Evolutionary conservation across 2,329 filamentous ascomycete genomes (phyloP), one percentile per base, ranked within the genome.

Genomic region (Aspergillus sp.): DNA sequence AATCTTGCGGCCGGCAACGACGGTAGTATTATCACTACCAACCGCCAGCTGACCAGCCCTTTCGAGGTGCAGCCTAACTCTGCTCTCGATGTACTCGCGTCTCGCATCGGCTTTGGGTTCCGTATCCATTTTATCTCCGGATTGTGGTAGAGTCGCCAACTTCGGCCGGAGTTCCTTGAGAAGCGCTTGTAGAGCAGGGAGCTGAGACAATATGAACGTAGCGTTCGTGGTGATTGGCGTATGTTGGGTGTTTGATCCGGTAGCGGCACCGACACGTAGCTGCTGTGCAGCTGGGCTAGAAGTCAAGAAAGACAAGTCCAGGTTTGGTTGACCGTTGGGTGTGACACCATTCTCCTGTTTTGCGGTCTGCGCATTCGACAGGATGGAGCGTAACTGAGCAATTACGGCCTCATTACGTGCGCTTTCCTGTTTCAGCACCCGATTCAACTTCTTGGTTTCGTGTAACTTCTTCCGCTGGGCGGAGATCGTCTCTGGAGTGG

Each of bases 41-140:
- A 74, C 68, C 6, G 72, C 68, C 52, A 78, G 61, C 59, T 78
- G 76, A 7, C 78, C 78, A 45, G 75, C 70, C 23, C 79, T 73
- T 78, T 96, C 91, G 43, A 97, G 79, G 72, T 96, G 91, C 61
- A 90, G 84, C 66, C 87, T 82, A 54, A 91, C 91, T 70, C 92
- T 88, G 57, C 85, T 84, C 77, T 97, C 93, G 52, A 98, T 88
- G 73, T 98, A 98, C 66, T 90, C 85, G 59, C 89, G 83, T 62
- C 94, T 82, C 73, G 95, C 88, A 56, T 87, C 84, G 41, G 88
- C 84, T 79, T 87, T 91, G 49, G 83, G 84, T 63, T 81, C 75
- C 51, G 68, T 69, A 60, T 79, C 74, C 30, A 73, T 71, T 3
- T 75, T 75, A 28, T 74, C 72, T 3, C 76, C 70, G 1, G 73